Conservation (phyloP, 2,329 filamentous ascomycete genomes). For the Lasiodiplodia citricola region DNA sequence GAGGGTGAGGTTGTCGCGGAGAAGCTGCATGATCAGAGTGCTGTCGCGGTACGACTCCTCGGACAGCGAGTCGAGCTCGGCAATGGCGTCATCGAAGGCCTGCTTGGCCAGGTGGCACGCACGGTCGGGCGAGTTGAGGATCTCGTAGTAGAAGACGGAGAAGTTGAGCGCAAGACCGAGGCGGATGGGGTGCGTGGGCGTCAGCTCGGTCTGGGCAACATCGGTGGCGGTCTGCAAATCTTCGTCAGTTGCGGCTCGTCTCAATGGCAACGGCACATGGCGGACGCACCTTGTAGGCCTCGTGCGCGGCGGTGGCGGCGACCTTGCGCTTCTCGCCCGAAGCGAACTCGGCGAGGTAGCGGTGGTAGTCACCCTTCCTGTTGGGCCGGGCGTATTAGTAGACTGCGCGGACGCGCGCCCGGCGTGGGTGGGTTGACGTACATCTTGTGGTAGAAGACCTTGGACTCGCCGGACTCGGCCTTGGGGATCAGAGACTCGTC, state of each 20-base stretch:
- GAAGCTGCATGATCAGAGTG: slow-evolving; percentile 97
- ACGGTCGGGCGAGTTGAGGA: slow-evolving; percentile 95
- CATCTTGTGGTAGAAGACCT: slow-evolving; percentile 99
- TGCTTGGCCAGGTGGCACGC: slow-evolving; percentile 99
- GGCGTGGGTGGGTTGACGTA: slow-evolving; percentile 47
- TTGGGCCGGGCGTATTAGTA: slow-evolving; percentile 26
- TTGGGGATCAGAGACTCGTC: slow-evolving; percentile 94
- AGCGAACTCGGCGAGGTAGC: slow-evolving; percentile 92
- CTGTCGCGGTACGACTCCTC: slow-evolving; percentile 99
- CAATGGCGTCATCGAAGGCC: slow-evolving; percentile 97
- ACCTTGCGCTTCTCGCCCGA: slow-evolving; percentile 88
- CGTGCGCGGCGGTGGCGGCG: slow-evolving; percentile 76
- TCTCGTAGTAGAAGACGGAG: slow-evolving; percentile 99
- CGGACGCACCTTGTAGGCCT: slow-evolving; percentile 83
- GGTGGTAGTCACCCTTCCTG: slow-evolving; percentile 98
- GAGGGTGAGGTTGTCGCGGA: slow-evolving; percentile 98
- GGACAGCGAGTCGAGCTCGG: slow-evolving; percentile 95
- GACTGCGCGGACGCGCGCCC: background rate
- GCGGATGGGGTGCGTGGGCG: slow-evolving; percentile 96
- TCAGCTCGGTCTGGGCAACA: slow-evolving; percentile 96
- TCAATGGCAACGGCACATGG: slow-evolving; percentile 17
- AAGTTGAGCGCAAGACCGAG: slow-evolving; percentile 98
- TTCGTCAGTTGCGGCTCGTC: slow-evolving; percentile 5
- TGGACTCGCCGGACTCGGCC: slow-evolving; percentile 95
- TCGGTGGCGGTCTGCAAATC: slow-evolving; percentile 74